A percentile compares a stretch with the other conserved stretches of the same genome.
Conservation (phyloP, 768 basidiomycete species). For the Lactarius deliciosus region DNA sequence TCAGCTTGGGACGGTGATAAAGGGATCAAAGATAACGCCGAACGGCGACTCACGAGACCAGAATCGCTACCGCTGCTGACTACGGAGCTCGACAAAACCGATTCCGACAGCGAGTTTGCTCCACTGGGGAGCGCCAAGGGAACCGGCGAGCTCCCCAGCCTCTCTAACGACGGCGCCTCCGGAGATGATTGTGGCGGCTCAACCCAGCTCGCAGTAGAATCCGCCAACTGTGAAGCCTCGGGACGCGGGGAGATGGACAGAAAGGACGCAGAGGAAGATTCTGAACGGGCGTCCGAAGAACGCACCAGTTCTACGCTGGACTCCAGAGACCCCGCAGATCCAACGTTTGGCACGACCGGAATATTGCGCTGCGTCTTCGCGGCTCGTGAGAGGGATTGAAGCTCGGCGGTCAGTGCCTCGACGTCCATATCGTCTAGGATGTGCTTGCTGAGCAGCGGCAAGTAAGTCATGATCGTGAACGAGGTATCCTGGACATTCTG, state of each 20-base stretch:
- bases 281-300: slow-evolving; percentile 42
- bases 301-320: slow-evolving; percentile 41
- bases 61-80: slow-evolving; percentile 28
- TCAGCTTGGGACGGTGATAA: slow-evolving; percentile 15
- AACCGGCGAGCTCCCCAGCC: background rate
- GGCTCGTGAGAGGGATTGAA: slow-evolving; percentile 47
- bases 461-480: slow-evolving; percentile 69
- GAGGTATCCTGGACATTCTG: slow-evolving; percentile 76
- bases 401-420: slow-evolving; percentile 60
- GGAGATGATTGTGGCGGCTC: slow-evolving; percentile 34
- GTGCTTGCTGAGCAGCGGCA: slow-evolving; percentile 64
- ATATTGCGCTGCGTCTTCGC: slow-evolving; percentile 27
- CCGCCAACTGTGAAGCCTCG: slow-evolving; percentile 42
- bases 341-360: slow-evolving; percentile 23
- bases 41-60: slow-evolving; percentile 14
- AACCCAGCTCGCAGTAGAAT: slow-evolving; percentile 46
- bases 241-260: slow-evolving; percentile 43
- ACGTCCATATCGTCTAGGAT: slow-evolving; percentile 76
- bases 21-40: background rate
- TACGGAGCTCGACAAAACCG: slow-evolving; percentile 28
- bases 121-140: slow-evolving; percentile 4
- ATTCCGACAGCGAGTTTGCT: slow-evolving; percentile 26
- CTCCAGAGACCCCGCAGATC: slow-evolving; percentile 35
- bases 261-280: slow-evolving; percentile 44
- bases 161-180: slow-evolving; percentile 25